Evolutionary conservation across 257 asterid species (phyloP).

Genomic region (Paulownia fortunei): DNA sequence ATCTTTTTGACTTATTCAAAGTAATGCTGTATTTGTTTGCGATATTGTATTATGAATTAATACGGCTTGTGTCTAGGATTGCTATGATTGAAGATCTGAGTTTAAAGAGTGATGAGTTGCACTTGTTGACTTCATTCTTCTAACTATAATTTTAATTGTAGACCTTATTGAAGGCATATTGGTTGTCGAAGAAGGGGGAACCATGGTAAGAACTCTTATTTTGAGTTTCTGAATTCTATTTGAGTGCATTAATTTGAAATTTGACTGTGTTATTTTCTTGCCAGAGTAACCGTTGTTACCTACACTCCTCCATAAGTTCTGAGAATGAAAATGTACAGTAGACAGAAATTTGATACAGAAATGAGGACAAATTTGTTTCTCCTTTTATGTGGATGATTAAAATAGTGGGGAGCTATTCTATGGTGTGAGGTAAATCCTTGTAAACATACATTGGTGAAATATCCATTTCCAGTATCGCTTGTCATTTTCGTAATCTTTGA

Average conservation of each 20-base stretch:
- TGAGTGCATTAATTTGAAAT: background rate
- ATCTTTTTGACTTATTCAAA: background rate
- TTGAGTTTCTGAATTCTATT: constrained; percentile 12
- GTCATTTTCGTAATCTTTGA: background rate
- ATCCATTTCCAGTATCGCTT: background rate
- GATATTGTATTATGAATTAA: background rate
- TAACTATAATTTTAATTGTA: background rate
- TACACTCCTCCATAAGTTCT: background rate
- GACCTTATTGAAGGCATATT: constrained; percentile 11
- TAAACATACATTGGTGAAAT: background rate
- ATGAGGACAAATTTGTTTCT: constrained; percentile 17
- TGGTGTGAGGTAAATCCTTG: background rate
- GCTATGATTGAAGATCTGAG: background rate
- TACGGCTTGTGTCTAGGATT: background rate
- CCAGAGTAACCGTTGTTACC: background rate
- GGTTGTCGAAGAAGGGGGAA: constrained; percentile 1
- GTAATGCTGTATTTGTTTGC: background rate
- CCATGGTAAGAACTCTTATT: constrained; percentile 20
- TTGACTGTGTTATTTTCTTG: background rate
- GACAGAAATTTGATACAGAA: background rate
- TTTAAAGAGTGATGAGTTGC: constrained; percentile 4
- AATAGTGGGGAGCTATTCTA: background rate
- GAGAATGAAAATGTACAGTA: background rate
- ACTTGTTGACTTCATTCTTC: background rate
- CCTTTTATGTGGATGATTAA: background rate